Evolutionary conservation across 1,139 yeast genomes (phyloP), one percentile per base, ranked within the genome.

Genomic region (Lodderomyces pseudojiufengensis): DNA sequence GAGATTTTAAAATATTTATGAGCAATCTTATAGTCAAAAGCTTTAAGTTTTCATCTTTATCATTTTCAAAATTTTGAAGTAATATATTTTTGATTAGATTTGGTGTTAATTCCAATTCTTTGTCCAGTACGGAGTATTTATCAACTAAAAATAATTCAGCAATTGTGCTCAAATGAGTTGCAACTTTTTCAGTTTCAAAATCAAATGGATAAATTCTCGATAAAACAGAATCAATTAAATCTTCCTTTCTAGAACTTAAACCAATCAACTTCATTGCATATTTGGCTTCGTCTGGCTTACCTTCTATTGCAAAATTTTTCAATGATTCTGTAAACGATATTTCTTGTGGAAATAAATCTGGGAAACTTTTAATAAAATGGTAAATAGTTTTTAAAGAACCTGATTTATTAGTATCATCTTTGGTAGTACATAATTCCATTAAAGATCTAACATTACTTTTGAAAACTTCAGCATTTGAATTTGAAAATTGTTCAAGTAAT

Each of bases 241-340:
- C 52, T 26, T 70, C 76, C 27, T 69, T 67, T 31, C 63, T 61
- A 2, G 65, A 57, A 21, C 74, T 61, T 23, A 76, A 59, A 3
- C 75, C 68, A n/a, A 85, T 49, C 7, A 84, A 63, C 49, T 77
- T 80, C 8, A 79, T 62, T 0, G 90, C 73, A 52, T 80, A 84
- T 49, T 73, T 78, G 0, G 92, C 84, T 47, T 83, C 87, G 9
- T 51, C 43, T 1, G 86, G 77, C 1, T 74, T 58, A 0, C 94
- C 94, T 2, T 52, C 48, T 0, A 64, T 41, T 0, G 84, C 73
- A 25, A 80, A 57, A 1, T 58, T 54, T 33, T 65, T 61, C 34
- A 81, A 52, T 9, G 59, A 55, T 8, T 65, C 69, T 9, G 59
- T 48, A 43, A 78, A 77, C 7, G 50, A 52, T 0, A 49, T 40